These are phyloP conservation scores for Cutaneotrichosporon sp. DNA, from an alignment of 1,284 basidiomycete genomes.

Conservation along the genomic window DNA sequence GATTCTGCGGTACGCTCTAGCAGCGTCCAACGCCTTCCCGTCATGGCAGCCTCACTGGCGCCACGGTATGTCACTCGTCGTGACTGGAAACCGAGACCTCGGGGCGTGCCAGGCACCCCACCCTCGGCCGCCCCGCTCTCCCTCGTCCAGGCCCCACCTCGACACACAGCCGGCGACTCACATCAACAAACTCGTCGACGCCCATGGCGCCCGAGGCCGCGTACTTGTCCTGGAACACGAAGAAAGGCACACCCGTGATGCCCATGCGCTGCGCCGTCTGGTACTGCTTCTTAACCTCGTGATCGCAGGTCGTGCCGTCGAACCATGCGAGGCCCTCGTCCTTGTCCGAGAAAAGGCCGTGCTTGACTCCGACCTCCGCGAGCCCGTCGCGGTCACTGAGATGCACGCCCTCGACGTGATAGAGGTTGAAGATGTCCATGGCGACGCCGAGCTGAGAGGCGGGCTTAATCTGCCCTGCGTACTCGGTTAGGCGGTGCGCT, in stretches of 20 bases:
- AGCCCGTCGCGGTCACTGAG: conserved; percentile 45
- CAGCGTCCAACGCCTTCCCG: not conserved
- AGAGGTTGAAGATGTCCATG: conserved; percentile 45
- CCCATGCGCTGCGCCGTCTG: conserved; percentile 42
- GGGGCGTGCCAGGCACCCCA: not conserved
- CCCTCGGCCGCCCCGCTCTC: not conserved
- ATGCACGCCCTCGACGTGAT: conserved; percentile 52
- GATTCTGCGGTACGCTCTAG: not conserved
- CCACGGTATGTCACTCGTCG: not conserved
- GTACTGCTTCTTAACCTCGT: conserved; percentile 46
- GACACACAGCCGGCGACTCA: conserved; percentile 29
- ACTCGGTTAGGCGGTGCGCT: conserved; percentile 50
- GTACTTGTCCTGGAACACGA: conserved; percentile 51
- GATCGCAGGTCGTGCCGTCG: conserved; percentile 37
- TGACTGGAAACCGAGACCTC: not conserved
- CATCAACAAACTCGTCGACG: conserved; percentile 55
- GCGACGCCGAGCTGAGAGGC: conserved; percentile 42
- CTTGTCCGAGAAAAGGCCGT: conserved; percentile 45
- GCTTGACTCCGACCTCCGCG: conserved; percentile 43
- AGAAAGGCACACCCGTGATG: conserved; percentile 56
- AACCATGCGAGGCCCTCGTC: conserved; percentile 42
- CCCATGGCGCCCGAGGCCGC: conserved; percentile 54
- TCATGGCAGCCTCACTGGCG: not conserved
- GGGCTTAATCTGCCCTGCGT: conserved; percentile 43
- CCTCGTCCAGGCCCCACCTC: not conserved